Percentiles rank a stretch among this genome's conserved stretches.
Conservation (phyloP, 2,329 filamentous ascomycete genomes). For the Ophioceras dolichostomum region DNA sequence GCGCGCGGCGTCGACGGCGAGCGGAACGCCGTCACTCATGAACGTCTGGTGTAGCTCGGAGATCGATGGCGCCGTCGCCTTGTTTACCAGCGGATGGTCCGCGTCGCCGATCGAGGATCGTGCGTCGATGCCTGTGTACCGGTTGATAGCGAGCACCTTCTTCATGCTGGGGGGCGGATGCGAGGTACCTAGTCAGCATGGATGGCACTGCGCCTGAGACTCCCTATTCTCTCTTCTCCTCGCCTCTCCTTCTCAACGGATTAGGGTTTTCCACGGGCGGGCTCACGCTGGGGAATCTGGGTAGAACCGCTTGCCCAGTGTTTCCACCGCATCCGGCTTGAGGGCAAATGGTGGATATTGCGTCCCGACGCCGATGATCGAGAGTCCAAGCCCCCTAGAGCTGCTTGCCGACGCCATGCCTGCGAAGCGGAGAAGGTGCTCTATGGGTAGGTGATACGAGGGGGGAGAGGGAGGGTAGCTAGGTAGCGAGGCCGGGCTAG, state of each 20-base stretch:
- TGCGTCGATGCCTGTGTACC: slow-evolving; percentile 50
- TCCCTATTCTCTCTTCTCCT: background rate
- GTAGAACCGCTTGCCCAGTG: slow-evolving; percentile 42
- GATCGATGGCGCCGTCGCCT: slow-evolving; percentile 39
- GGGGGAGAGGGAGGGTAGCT: no score
- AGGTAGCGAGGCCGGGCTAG: no score
- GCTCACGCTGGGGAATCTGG: slow-evolving; percentile 46
- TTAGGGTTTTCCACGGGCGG: background rate
- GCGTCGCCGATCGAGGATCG: slow-evolving; percentile 49
- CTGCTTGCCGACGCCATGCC: slow-evolving; percentile 19
- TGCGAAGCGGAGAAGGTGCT: no score
- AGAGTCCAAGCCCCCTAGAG: slow-evolving; percentile 42
- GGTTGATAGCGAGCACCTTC: slow-evolving; percentile 51
- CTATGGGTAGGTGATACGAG: no score
- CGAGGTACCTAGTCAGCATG: background rate
- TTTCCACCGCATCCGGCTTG: slow-evolving; percentile 35
- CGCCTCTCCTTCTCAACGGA: background rate
- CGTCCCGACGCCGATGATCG: slow-evolving; percentile 44
- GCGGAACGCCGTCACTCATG: slow-evolving; percentile 42
- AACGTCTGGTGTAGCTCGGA: slow-evolving; percentile 41
- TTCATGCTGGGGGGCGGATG: slow-evolving; percentile 34
- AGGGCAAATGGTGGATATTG: slow-evolving; percentile 48
- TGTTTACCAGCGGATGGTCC: slow-evolving; percentile 50
- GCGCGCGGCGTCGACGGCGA: slow-evolving; percentile 40
- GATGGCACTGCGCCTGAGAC: background rate